Conservation (phyloP, 352 stramenopile genomes). For the Saprolegnia parasitica region DNA sequence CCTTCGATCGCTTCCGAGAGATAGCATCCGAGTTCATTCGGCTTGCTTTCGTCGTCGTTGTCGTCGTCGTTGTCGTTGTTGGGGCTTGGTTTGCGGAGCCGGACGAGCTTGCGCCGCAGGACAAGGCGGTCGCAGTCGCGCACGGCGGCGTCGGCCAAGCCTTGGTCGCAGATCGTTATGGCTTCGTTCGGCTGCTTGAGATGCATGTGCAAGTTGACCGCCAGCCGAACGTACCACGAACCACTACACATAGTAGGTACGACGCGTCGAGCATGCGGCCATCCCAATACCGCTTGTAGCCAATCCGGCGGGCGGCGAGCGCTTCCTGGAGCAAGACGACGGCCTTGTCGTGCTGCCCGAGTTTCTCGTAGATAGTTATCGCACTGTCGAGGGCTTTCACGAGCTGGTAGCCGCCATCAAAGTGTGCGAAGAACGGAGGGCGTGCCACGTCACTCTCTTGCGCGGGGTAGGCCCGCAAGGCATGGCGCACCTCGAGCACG, state of each 20-base stretch:
- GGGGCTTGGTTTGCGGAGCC: constrained; percentile 38
- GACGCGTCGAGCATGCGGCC: no score
- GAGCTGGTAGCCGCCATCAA: constrained; percentile 64
- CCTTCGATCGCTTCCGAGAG: constrained; percentile 50
- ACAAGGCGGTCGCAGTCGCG: constrained; percentile 50
- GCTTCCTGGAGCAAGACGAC: constrained; percentile 62
- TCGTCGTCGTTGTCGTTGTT: constrained; percentile 27
- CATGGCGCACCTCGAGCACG: constrained; percentile 46
- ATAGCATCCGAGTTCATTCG: constrained; percentile 29
- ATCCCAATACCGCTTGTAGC: constrained; percentile 54
- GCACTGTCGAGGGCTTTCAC: constrained; percentile 54
- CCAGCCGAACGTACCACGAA: constrained; percentile 69
- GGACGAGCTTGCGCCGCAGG: constrained; percentile 44
- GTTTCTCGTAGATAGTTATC: constrained; percentile 66
- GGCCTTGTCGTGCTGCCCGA: constrained; percentile 64
- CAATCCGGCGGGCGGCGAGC: constrained; percentile 46
- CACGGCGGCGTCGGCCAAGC: constrained; percentile 51
- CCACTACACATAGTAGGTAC: no score
- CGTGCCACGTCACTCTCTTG: constrained; percentile 7
- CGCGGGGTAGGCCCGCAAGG: constrained; percentile 36
- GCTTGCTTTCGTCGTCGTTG: no score
- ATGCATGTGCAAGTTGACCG: constrained; percentile 62
- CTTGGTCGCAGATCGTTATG: constrained; percentile 43
- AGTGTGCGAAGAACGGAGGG: constrained; percentile 55
- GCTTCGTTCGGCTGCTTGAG: constrained; percentile 58